Evolutionary conservation across 306 rosid species (phyloP), one percentile per base, ranked within the genome.

Genomic region (Gillenia trifoliata): DNA sequence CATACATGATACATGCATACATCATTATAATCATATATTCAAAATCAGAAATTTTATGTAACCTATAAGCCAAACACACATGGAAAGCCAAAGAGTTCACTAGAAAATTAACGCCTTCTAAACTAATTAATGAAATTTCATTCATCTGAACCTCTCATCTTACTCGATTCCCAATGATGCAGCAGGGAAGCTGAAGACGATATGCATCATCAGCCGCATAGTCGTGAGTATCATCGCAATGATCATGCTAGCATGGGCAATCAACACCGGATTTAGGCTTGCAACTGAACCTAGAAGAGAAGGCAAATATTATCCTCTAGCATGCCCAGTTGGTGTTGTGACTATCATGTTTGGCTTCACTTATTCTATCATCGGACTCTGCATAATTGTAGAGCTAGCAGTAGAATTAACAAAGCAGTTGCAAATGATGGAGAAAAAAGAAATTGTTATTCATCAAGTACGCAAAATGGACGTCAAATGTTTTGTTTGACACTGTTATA

Each of bases 291-390:
- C 81, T 8, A 54, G 49, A 47, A 71, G 76, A 36, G 66, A 45
- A 25, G 74, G 71, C 65, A 76, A 65, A 73, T 43, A 78, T 13
- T 56, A 43, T 50, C 83, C 75, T 76, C 73, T 81, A 20, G 56
- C 71, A 60, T 77, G 76, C 52, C 81, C 84, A 23, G 68, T 84
- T 13, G 84, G 82, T 56, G 17, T 77, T 4, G 54, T 73, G 4
- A 73, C 78, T 43, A 69, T 63, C 19, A 40, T 80, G 63, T 77
- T 75, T n/a, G 77, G 84, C 40, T 55, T 28, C 29, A 75, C 75
- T 22, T 79, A 79, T 67, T 34, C 68, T 8, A 36, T 71, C 67
- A 70, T 83, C 26, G 83, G 83, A 49, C 67, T 78, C 19, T 72
- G 64, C 52, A 45, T 71, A 61, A 50, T 70, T 20, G 70, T 64